Evolutionary conservation across 2,329 filamentous ascomycete species (phyloP).

Genomic region (Cercospora sp.): DNA sequence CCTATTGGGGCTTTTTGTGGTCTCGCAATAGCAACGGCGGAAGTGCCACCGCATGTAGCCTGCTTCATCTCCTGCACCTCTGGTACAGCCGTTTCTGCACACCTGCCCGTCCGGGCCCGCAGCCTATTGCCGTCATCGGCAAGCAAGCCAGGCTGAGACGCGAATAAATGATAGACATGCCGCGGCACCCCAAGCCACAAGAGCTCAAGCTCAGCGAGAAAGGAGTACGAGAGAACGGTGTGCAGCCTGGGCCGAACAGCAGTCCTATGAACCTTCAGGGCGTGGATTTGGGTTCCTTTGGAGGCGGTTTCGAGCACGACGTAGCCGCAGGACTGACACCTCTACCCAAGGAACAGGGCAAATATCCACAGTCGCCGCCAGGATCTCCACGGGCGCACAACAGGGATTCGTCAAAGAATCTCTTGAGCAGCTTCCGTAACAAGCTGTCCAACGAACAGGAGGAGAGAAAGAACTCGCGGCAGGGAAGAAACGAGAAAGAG

Average conservation of each 20-base stretch:
- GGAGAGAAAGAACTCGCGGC: conserved; percentile 25
- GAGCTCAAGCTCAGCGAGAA: conserved; percentile 35
- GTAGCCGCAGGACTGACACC: conserved; percentile 28
- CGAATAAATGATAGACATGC: conserved; percentile 29
- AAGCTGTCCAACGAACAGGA: conserved; percentile 23
- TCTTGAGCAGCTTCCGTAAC: conserved; percentile 34
- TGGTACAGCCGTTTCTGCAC: conserved; percentile 24
- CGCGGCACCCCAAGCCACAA: conserved; percentile 34
- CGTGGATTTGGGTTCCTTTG: conserved; percentile 41
- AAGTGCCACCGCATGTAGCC: conserved; percentile 24
- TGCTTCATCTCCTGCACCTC: conserved; percentile 26
- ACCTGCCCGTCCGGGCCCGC: conserved; percentile 25
- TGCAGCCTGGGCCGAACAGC: conserved; percentile 30
- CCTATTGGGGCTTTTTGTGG: conserved; percentile 20
- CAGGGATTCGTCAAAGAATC: conserved; percentile 32
- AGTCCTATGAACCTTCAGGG: conserved; percentile 40
- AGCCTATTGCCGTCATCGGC: conserved; percentile 27
- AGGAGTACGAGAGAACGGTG: conserved; percentile 21
- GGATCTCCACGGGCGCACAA: conserved; percentile 31
- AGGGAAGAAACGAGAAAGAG: conserved; percentile 33
- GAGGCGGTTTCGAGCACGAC: conserved; percentile 36
- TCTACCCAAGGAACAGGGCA: conserved; percentile 25
- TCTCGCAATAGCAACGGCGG: conserved; percentile 22
- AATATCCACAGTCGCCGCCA: conserved; percentile 34
- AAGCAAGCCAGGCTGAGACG: conserved; percentile 16